Evolutionary conservation across 805 yeast species (phyloP), one percentile per base, ranked within the genome.

Genomic region (Wickerhamomyces chambardii): DNA sequence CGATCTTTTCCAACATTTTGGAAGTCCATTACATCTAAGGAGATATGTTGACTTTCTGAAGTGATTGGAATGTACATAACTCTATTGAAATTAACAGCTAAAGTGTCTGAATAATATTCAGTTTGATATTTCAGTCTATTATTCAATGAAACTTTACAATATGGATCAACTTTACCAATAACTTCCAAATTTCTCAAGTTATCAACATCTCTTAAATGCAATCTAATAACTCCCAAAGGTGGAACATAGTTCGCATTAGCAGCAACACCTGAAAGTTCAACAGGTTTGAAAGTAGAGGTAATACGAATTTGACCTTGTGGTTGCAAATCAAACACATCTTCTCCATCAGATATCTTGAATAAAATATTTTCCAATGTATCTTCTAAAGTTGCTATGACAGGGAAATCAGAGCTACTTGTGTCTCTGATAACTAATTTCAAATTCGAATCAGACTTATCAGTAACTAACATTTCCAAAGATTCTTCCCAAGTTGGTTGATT

Each of bases 401-500:
- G 55, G 34, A 68, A 73, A 3, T 55, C 57, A 19, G 57, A 59
- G 32, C 63, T 55, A 25, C 75, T 73, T 8, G 75, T 63, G 55
- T 83, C 89, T 49, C 68, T 77, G 18, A 84, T 64, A 17, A 72
- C 53, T n/a, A 84, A 57, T 41, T 66, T 70, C 21, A 82, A 45
- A 18, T 62, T 61, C 15, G 87, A 69, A 24, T 57, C 59, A 1
- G 78, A 65, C 52, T 78, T 84, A 21, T 80, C 68, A 6, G 77
- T 68, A 27, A 84, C 59, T 44, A 84, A 64, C 5, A 73, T 51
- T 56, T 84, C 94, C 37, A 75, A 56, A 21, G 68, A 53, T 47
- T 76, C 75, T 39, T 75, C 77, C 77, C 83, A 84, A 11, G 77
- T 61, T 15, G 95, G 94, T 48, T 78, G 85, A 47, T 82, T 84